Base-by-base conservation (phyloP, 768 basidiomycete species). In the Hortiboletus flavorubellus region DNA sequence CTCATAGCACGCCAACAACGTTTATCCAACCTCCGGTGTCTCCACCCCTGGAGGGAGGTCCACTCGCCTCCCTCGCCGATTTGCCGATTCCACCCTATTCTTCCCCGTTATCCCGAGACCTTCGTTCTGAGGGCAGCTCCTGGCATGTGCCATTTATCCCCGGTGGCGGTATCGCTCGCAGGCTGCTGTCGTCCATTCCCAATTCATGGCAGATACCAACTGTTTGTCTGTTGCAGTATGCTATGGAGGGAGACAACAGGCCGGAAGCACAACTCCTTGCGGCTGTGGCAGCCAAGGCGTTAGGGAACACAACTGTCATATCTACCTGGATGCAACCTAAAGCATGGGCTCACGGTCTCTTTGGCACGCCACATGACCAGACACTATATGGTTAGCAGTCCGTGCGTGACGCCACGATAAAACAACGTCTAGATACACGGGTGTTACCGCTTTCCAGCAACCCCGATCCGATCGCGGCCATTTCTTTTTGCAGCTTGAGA, bases 161-260 rank as follows among this genome's bases (percentile, higher is more conserved):
- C 0, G 87, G 88, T 15, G 87, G 87, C 34, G 91, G 91, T 2
- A 72, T 93, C 30, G 83, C 87, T 0, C 78, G 83, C 40, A 78
- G 87, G 29, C 74, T 93, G 44, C 72, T 93, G 7, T 76, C 77
- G 3, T 78, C 86, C 8, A 63, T 91, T 26, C 78, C 83, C 1
- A 37, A 65, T 39, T 61, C 68, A 38, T 83, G 80, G 78, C 61
- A 74, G 18, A 76, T 80, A 40, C 85, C 86, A 23, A 80, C 78
- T 1, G 81, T 79, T 0, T 75, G 80, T 15, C 68, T 93, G 10
- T 73, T 91, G 46, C 87, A 89, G 45, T 93, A 89, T 64, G 89
- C 84, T 11, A 75, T 89, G 54, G 91, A 93, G 65, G 91, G 91
- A 2, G 91, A 93, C 67, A 93, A 93, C 62, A 76, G 85, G 54